Evolutionary conservation across 148 eudicot genomes (phyloP).

Genomic region (Rhododendron molle): DNA sequence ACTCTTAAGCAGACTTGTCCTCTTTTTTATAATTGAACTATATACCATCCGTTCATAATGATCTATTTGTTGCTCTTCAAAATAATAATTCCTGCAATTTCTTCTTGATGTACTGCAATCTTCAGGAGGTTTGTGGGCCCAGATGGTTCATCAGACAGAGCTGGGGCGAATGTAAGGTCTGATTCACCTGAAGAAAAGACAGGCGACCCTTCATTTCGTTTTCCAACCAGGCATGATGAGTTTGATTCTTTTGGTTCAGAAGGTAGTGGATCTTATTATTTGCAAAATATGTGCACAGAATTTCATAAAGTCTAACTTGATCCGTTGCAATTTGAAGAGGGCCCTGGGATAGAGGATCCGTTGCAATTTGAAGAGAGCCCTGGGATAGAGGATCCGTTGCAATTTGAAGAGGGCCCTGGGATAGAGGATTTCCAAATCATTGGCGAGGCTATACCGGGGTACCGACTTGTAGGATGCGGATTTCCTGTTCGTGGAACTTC

Average conservation of each 20-base stretch:
- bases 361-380: constrained; percentile 56
- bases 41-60: neutral
- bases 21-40: neutral
- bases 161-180: constrained; percentile 16
- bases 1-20: neutral
- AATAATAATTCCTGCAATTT: neutral
- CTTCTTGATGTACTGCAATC: neutral
- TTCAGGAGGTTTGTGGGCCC: constrained; percentile 21
- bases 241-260: constrained; percentile 24
- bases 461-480: constrained; percentile 78
- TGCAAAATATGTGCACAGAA: neutral
- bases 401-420: constrained; percentile 68
- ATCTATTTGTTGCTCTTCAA: neutral
- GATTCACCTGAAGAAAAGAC: constrained; percentile 25
- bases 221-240: constrained; percentile 20
- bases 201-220: constrained; percentile 20
- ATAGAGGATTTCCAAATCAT: constrained; percentile 82
- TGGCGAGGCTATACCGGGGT: constrained; percentile 88
- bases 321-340: constrained; percentile 39
- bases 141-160: constrained; percentile 17
- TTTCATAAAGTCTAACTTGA: constrained; percentile 8
- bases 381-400: constrained; percentile 51
- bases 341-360: constrained; percentile 72
- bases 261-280: constrained; percentile 26
- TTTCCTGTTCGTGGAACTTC: constrained; percentile 87